These are phyloP conservation scores for Neofusicoccum sp. DNA, from an alignment of 2,329 filamentous ascomycete genomes.

Conservation along the genomic window DNA sequence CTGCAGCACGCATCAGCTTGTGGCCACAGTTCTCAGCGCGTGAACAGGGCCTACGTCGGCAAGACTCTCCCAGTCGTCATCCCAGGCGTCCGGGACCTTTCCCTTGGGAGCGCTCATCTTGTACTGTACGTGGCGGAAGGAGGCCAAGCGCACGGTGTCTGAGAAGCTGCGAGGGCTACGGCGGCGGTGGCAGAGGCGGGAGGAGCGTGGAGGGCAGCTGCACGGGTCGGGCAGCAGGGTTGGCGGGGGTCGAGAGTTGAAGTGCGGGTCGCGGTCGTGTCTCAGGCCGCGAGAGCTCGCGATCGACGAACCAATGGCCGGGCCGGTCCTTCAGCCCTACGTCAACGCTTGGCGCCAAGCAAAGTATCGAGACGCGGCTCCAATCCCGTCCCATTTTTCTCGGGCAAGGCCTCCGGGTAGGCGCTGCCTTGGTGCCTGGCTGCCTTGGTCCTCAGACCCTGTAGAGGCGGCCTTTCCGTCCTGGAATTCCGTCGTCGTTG, in stretches of 20 bases:
- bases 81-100: slow-evolving; percentile 65
- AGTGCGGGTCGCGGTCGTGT: slow-evolving; percentile 11
- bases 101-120: neutral
- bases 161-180: neutral
- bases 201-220: neutral
- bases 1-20: slow-evolving; percentile 25
- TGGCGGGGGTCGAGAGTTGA: neutral
- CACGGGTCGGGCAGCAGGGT: neutral
- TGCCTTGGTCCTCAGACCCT: no score
- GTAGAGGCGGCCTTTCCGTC: no score
- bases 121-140: neutral
- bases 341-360: slow-evolving; percentile 1
- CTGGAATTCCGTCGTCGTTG: no score
- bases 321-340: slow-evolving; percentile 13
- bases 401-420: slow-evolving; percentile 2
- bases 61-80: slow-evolving; percentile 82
- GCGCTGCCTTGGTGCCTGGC: neutral
- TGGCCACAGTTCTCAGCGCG: neutral
- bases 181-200: neutral
- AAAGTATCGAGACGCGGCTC: slow-evolving; percentile 6
- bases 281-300: neutral
- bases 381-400: neutral
- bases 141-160: neutral
- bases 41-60: slow-evolving; percentile 59
- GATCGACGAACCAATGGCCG: slow-evolving; percentile 9